These are phyloP conservation scores for Colletotrichum truncatum DNA, from an alignment of 2,329 filamentous ascomycete genomes.

Conservation along the genomic window DNA sequence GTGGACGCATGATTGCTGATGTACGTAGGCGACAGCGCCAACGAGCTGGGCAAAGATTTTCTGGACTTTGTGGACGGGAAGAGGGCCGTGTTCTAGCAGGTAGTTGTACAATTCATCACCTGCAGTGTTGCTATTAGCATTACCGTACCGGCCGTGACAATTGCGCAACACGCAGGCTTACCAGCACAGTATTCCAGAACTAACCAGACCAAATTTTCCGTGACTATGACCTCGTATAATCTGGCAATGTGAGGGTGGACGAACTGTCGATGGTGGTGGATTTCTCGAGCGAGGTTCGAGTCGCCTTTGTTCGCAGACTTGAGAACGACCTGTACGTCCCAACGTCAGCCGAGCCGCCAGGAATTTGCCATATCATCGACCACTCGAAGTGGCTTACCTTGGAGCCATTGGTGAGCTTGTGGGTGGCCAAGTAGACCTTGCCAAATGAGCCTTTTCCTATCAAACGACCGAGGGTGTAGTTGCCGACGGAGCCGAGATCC, in stretches of 20 bases:
- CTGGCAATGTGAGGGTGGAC: slow-evolving; percentile 96
- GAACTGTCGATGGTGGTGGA: slow-evolving; percentile 98
- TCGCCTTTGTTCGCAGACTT: slow-evolving; percentile 98
- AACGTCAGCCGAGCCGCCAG: background rate
- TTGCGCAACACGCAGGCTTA: slow-evolving; percentile 49
- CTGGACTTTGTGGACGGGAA: slow-evolving; percentile 87
- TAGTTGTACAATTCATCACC: slow-evolving; percentile 98
- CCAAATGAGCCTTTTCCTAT: slow-evolving; percentile 99
- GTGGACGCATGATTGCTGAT: slow-evolving; percentile 94
- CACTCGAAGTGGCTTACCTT: slow-evolving; percentile 68
- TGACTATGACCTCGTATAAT: slow-evolving; percentile 98
- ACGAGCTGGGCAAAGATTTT: slow-evolving; percentile 96
- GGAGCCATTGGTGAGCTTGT: slow-evolving; percentile 98
- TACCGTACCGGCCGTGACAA: background rate
- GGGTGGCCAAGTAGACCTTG: slow-evolving; percentile 94
- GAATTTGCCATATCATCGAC: background rate
- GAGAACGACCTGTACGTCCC: slow-evolving; percentile 80
- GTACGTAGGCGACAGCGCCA: slow-evolving; percentile 93
- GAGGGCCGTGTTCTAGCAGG: slow-evolving; percentile 84
- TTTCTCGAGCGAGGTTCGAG: slow-evolving; percentile 94
- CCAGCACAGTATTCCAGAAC: slow-evolving; percentile 96
- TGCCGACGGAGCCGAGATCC: slow-evolving; percentile 91
- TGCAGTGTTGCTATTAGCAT: slow-evolving; percentile 49
- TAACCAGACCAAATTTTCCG: slow-evolving; percentile 93
- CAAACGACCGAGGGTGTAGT: slow-evolving; percentile 89